A percentile compares a stretch with the other conserved stretches of the same genome.
phyloP scores from a whole-genome alignment of 176 grass and related monocot species.

The Zea luxurians region DNA sequence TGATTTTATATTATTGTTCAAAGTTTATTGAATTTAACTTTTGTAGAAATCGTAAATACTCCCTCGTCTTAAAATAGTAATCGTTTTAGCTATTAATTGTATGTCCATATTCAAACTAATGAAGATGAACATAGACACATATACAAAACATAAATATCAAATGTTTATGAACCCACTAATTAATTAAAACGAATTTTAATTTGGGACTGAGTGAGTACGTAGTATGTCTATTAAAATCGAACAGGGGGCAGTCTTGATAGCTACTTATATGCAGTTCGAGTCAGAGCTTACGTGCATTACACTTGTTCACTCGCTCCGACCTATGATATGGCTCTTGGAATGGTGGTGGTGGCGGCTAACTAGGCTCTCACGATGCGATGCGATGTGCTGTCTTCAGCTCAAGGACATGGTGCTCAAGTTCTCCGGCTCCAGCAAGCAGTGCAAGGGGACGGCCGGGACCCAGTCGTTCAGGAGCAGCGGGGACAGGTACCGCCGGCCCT shows the following conservation, averaged over 20 bases:
- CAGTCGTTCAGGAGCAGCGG: constrained; percentile 30
- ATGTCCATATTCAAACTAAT: too few species aligned
- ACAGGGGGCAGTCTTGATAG: not conserved
- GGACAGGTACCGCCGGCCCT: constrained; percentile 47
- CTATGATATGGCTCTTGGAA: not conserved
- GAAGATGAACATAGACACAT: too few species aligned
- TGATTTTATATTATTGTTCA: too few species aligned
- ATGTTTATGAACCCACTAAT: too few species aligned
- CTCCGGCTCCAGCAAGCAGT: constrained; percentile 74
- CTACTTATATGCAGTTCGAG: constrained; percentile 30
- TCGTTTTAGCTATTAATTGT: too few species aligned
- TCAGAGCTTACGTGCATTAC: constrained; percentile 38
- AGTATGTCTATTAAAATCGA: not conserved
- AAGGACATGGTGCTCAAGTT: constrained; percentile 99
- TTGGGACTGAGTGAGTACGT: too few species aligned
- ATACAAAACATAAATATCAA: too few species aligned
- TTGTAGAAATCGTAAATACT: not conserved
- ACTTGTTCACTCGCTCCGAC: not conserved
- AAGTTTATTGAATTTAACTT: not conserved
- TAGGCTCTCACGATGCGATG: constrained; percentile 8
- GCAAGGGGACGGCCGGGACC: constrained; percentile 41
- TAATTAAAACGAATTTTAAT: too few species aligned
- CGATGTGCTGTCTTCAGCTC: constrained; percentile 62
- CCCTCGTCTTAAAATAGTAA: too few species aligned
- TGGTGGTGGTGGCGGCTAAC: constrained; percentile 27